Evolutionary conservation across 2,329 filamentous ascomycete genomes (phyloP), one percentile per base, ranked within the genome.

Genomic region (Esteya vermicola): DNA sequence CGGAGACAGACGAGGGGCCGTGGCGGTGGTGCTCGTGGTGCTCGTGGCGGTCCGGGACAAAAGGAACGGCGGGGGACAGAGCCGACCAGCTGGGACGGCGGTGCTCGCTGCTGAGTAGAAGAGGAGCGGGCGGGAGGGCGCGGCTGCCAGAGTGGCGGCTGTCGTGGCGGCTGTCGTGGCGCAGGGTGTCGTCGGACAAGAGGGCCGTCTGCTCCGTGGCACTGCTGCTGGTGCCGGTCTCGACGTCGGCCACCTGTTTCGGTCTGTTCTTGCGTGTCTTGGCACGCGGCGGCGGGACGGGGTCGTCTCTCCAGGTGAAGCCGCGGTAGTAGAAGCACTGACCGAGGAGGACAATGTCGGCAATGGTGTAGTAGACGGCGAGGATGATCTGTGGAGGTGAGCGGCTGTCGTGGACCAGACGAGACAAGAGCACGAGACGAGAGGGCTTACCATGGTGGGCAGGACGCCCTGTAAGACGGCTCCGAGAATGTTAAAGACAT

Each of bases 271-370:
- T 45, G 14, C 39, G 46, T 20, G 64, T 50, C 52, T 68, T 68
- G 31, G 59, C 52, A 33, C 61, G 51, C 58, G 57, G 26, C 9
- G 65, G 54, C 8, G 36, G 26, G 13, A 60, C 53, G 13, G 70
- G 59, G 41, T 74, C 63, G 47, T 79, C 75, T 39, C 59, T 64
- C 65, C 70, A 72, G 2, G 74, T 78, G 49, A 94, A 91, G 4
- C 88, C 88, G 39, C 84, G 78, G 59, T 98, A 98, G 64, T 93
- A 96, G 64, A 96, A 93, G 59, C 85, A 93, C 61, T 98, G 91
- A 1, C 67, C 70, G 0, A 96, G 65, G 2, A 98, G 68, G 2
- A 96, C 85, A 28, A 51, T 45, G 37, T 48, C 48, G 45, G 43
- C 44, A 39, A 51, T 49, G 18, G 50, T 50, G 33, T 51, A 51